Evolutionary conservation across 306 rosid genomes (phyloP).

Genomic region (Erythrophleum fordii): DNA sequence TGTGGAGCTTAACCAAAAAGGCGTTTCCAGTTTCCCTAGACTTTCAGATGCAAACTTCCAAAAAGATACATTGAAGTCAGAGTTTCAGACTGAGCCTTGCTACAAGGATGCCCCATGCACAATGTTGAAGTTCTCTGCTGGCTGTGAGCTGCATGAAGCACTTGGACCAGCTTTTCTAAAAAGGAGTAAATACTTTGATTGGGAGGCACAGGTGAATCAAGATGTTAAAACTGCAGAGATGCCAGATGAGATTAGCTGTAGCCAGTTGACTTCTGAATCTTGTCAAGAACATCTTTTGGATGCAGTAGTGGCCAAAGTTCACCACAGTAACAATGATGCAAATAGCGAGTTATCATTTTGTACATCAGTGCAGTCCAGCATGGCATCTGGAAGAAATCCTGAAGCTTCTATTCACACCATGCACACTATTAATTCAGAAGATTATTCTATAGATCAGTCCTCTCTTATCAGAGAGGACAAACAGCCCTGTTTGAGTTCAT

Average conservation of each 20-base stretch:
- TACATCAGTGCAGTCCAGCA: constrained; percentile 69
- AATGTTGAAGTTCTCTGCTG: constrained; percentile 85
- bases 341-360: constrained; percentile 62
- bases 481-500: constrained; percentile 71
- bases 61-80: constrained; percentile 41
- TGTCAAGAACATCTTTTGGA: constrained; percentile 84
- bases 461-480: constrained; percentile 65
- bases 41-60: constrained; percentile 51
- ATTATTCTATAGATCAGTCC: constrained; percentile 64
- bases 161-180: constrained; percentile 84
- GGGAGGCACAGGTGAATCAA: constrained; percentile 48
- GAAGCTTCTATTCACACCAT: constrained; percentile 68
- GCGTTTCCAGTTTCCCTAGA: constrained; percentile 39
- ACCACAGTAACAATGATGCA: constrained; percentile 60
- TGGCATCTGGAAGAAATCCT: constrained; percentile 59
- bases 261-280: constrained; percentile 73
- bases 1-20: constrained; percentile 44
- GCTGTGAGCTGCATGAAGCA: constrained; percentile 93
- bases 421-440: constrained; percentile 59
- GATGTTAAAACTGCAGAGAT: constrained; percentile 54
- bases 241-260: constrained; percentile 57
- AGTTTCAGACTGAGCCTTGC: constrained; percentile 45
- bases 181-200: constrained; percentile 57
- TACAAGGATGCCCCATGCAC: constrained; percentile 47
- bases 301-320: constrained; percentile 80